phyloP scores from a whole-genome alignment of 257 asterid species.

The Ajuga chamaepitys region DNA sequence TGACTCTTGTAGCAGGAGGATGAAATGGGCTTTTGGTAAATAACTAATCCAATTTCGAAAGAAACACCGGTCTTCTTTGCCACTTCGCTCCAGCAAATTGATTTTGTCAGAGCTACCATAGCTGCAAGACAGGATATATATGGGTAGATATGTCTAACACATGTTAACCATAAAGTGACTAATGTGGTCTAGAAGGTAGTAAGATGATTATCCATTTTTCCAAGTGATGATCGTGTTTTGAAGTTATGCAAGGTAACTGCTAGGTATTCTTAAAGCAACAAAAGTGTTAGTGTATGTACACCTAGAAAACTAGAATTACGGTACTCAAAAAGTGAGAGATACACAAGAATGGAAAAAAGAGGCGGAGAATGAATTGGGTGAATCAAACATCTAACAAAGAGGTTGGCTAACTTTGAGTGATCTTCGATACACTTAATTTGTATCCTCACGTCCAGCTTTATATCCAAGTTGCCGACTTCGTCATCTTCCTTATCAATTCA shows the following conservation, averaged over 20 bases:
- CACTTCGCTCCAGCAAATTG: constrained; percentile 83
- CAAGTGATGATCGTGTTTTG: too few relatives aligned
- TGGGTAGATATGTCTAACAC: too few relatives aligned
- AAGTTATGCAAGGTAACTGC: too few relatives aligned
- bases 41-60: constrained; percentile 57
- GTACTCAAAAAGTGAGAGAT: too few relatives aligned
- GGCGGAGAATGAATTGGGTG: neutral
- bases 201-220: too few relatives aligned
- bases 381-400: constrained; percentile 19
- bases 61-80: constrained; percentile 30
- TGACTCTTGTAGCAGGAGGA: constrained; percentile 69
- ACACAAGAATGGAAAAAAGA: neutral
- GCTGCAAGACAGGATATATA: constrained; percentile 67
- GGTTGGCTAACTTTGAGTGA: constrained; percentile 77
- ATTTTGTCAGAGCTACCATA: constrained; percentile 71
- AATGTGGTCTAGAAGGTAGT: too few relatives aligned
- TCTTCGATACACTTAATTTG: constrained; percentile 72
- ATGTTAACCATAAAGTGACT: too few relatives aligned
- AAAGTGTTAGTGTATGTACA: too few relatives aligned
- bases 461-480: constrained; percentile 86
- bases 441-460: constrained; percentile 52
- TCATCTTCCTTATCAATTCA: constrained; percentile 93
- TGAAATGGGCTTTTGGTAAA: constrained; percentile 74
- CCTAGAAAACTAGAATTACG: too few relatives aligned
- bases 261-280: too few relatives aligned